A percentile compares a stretch with the other conserved stretches of the same genome.
Conservation (phyloP, 1,139 yeast species). For the Candida sp. region DNA sequence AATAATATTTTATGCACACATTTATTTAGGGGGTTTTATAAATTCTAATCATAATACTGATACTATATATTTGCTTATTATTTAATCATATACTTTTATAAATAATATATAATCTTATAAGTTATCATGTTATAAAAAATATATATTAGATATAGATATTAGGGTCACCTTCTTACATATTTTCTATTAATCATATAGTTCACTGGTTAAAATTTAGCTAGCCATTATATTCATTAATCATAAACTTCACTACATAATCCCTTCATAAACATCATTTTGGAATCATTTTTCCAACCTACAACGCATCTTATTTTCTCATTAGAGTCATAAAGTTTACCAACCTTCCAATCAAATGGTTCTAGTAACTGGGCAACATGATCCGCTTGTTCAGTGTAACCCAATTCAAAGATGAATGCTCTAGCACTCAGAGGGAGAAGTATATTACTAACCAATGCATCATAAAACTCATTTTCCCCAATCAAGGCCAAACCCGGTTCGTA, state of each 20-base stretch:
- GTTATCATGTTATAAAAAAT: too few species aligned
- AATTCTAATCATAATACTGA: too few species aligned
- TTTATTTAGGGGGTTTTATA: too few species aligned
- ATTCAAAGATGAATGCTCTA: slow-evolving; percentile 39
- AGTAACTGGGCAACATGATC: slow-evolving; percentile 15
- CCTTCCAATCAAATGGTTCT: slow-evolving; percentile 20
- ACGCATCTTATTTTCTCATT: slow-evolving; percentile 35
- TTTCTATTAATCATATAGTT: too few species aligned
- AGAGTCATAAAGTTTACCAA: slow-evolving; percentile 24
- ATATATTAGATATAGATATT: too few species aligned
- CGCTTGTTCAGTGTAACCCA: slow-evolving; percentile 37
- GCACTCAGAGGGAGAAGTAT: slow-evolving; percentile 36
- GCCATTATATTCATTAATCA: too few species aligned
- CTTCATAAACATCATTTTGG: slow-evolving; percentile 6
- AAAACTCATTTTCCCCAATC: slow-evolving; percentile 73
- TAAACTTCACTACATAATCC: neutral
- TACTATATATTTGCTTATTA: too few species aligned
- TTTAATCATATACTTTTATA: too few species aligned
- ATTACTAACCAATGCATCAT: slow-evolving; percentile 47
- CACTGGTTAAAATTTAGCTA: neutral
- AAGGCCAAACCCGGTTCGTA: slow-evolving; percentile 81
- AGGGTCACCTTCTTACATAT: too few species aligned
- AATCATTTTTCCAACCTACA: slow-evolving; percentile 28
- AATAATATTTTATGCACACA: too few species aligned
- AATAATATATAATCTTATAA: too few species aligned